Percentiles rank a stretch among this genome's conserved stretches.
phyloP scores from a whole-genome alignment of 2,329 filamentous ascomycete genomes.

The Penicillium palitans region DNA sequence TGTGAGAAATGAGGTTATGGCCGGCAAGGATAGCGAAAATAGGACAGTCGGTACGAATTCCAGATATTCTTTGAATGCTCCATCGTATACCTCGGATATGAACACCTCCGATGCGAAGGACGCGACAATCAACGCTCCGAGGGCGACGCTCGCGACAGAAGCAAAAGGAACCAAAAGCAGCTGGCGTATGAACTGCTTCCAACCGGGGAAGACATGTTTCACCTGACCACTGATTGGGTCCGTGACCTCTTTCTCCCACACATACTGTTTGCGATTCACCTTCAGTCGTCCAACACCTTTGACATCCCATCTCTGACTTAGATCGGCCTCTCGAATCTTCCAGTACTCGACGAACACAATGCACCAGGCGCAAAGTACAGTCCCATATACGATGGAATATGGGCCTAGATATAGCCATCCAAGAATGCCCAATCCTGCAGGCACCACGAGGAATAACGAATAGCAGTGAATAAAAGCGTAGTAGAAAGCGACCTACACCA shows the following conservation, averaged over 20 bases:
- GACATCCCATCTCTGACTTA: conserved; percentile 86
- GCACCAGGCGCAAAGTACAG: conserved; percentile 80
- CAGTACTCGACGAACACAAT: conserved; percentile 92
- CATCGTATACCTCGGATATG: conserved; percentile 88
- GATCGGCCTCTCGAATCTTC: conserved; percentile 88
- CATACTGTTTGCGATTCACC: conserved; percentile 72
- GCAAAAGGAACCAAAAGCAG: conserved; percentile 83
- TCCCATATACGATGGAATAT: conserved; percentile 78
- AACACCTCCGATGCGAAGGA: conserved; percentile 95
- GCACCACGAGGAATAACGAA: conserved; percentile 80
- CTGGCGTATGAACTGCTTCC: conserved; percentile 74
- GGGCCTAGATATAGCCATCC: conserved; percentile 81
- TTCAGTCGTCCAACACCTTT: conserved; percentile 81
- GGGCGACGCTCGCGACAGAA: conserved; percentile 65
- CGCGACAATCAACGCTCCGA: conserved; percentile 79
- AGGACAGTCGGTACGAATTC: conserved; percentile 86
- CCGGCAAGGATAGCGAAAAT: conserved; percentile 76
- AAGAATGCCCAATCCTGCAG: conserved; percentile 72
- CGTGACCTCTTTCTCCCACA: conserved; percentile 71
- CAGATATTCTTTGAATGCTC: conserved; percentile 80
- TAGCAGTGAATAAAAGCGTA: conserved; percentile 93
- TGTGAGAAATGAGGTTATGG: conserved; percentile 74
- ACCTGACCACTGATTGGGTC: conserved; percentile 82
- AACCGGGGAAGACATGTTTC: conserved; percentile 71
- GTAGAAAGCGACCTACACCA: conserved; percentile 75